phyloP scores from a whole-genome alignment of 441 rosid genomes.

The Monsonia emarginata region DNA sequence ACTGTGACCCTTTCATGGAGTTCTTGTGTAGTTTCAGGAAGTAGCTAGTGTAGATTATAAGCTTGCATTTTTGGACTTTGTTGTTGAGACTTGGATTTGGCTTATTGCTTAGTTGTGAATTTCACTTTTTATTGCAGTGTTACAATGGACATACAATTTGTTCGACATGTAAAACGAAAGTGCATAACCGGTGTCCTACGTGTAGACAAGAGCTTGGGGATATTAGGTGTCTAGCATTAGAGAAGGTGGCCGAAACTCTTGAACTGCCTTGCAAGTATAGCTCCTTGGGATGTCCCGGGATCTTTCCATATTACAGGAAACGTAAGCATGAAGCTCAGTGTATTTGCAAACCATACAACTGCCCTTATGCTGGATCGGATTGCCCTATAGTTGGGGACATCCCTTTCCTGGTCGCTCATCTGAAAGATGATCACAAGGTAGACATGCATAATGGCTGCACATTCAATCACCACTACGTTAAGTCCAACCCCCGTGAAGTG shows the following conservation, averaged over 20 bases:
- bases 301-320: not conserved
- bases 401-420: not conserved
- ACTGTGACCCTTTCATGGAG: too few relatives aligned
- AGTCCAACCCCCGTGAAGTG: slow-evolving; percentile 5
- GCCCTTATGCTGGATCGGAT: slow-evolving; percentile 7
- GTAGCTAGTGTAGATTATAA: too few relatives aligned
- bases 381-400: slow-evolving; percentile 4
- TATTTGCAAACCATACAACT: slow-evolving; percentile 1
- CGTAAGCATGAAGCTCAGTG: not conserved
- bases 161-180: not conserved
- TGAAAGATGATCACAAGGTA: slow-evolving; percentile 5
- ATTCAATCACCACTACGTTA: slow-evolving; percentile 7
- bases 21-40: too few relatives aligned
- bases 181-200: not conserved
- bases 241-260: not conserved
- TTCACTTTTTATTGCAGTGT: not conserved
- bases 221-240: slow-evolving; percentile 5
- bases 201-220: slow-evolving; percentile 5
- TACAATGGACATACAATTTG: not conserved
- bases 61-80: not conserved
- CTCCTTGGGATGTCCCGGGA: slow-evolving; percentile 2
- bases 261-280: slow-evolving; percentile 7
- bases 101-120: not conserved
- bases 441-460: slow-evolving; percentile 10
- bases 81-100: not conserved